phyloP scores from a whole-genome alignment of 345 rosid genomes.

The Citrus inodora region DNA sequence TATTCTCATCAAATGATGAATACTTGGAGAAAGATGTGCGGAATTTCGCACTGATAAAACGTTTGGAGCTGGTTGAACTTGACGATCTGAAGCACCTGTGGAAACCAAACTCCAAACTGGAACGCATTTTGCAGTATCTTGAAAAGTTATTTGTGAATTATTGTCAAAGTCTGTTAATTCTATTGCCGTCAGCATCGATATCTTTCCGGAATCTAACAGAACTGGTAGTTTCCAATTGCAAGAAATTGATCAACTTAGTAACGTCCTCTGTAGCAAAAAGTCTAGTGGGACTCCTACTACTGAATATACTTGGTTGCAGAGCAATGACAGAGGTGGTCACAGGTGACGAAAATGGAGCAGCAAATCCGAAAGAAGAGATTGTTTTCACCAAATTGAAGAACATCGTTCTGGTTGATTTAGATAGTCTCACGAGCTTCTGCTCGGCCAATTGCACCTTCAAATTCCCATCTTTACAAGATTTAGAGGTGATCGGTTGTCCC shows the following conservation, averaged over 20 bases:
- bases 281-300: background rate
- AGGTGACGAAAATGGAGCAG: background rate
- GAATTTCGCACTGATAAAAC: background rate
- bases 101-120: background rate
- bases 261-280: constrained; percentile 6
- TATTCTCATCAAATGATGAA: background rate
- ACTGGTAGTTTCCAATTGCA: background rate
- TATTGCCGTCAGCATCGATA: background rate
- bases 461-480: no score
- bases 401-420: background rate
- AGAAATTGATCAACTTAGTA: background rate
- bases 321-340: background rate
- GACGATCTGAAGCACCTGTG: background rate
- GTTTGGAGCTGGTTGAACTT: rapidly evolving
- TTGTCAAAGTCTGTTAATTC: background rate
- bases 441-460: no score
- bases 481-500: no score
- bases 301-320: background rate
- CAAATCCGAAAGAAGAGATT: background rate
- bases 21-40: background rate
- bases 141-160: rapidly evolving
- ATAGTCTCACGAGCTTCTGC: no score
- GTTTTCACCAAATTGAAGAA: background rate
- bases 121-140: background rate
- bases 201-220: constrained; percentile 2